Evolutionary conservation across 2,329 filamentous ascomycete genomes (phyloP).

Genomic region (Massarina eburnea): DNA sequence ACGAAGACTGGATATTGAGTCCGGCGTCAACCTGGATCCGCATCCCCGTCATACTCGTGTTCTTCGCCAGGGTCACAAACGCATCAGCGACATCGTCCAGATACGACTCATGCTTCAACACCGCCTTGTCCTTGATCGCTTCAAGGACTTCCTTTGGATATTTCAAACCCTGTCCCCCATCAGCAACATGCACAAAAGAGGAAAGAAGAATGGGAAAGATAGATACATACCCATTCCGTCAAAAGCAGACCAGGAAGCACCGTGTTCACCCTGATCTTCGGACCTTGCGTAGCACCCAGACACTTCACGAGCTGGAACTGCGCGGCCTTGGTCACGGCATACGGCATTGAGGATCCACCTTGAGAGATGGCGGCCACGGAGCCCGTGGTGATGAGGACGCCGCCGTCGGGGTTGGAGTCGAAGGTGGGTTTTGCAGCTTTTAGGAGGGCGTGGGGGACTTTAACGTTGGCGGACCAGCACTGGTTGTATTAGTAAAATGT

Average conservation of each 20-base stretch:
- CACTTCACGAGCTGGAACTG: conserved; percentile 68
- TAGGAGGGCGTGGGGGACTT: conserved; percentile 53
- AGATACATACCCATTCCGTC: conserved; percentile 51
- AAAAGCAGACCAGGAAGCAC: conserved; percentile 65
- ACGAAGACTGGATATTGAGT: conserved; percentile 32
- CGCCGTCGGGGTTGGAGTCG: conserved; percentile 63
- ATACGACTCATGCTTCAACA: conserved; percentile 60
- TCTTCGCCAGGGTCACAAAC: conserved; percentile 58
- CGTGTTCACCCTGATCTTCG: conserved; percentile 66
- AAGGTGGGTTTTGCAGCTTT: conserved; percentile 61
- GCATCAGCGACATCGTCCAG: conserved; percentile 58
- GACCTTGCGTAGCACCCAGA: conserved; percentile 62
- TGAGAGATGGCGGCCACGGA: conserved; percentile 59
- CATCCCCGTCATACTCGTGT: conserved; percentile 54
- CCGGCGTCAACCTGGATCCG: conserved; percentile 47
- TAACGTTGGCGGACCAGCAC: conserved; percentile 66
- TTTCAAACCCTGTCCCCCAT: conserved; percentile 49
- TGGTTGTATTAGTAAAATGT: conserved; percentile 19
- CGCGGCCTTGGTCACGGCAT: conserved; percentile 77
- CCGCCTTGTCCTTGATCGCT: conserved; percentile 56
- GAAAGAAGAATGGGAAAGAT: not conserved
- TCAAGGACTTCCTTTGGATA: conserved; percentile 62
- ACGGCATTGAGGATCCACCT: conserved; percentile 65
- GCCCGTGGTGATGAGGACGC: conserved; percentile 64
- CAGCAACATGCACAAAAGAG: not conserved